Percentiles rank a stretch among this genome's conserved stretches.
These are phyloP conservation scores for Colletotrichum caudatum DNA, from an alignment of 2,329 filamentous ascomycete species.

Conservation along the genomic window DNA sequence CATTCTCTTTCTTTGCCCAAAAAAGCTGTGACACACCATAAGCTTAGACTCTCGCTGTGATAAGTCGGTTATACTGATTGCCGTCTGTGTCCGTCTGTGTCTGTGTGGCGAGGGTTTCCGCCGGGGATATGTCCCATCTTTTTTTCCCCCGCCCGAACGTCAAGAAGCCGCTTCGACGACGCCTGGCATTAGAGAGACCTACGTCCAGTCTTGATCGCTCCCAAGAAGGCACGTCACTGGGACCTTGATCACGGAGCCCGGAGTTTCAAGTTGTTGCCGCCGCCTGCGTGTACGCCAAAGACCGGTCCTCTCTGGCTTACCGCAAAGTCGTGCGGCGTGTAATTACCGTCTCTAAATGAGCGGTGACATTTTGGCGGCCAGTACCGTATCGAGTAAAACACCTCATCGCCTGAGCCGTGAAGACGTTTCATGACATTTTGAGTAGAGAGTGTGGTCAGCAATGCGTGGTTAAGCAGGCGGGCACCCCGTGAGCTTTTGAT, in stretches of 20 bases:
- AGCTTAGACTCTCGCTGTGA: not conserved
- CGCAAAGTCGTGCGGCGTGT: not conserved
- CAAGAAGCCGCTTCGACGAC: too few species aligned
- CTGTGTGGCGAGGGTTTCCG: not conserved
- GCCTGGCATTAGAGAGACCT: not conserved
- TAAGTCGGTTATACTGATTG: not conserved
- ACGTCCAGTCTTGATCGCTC: not conserved
- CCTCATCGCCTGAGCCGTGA: not conserved
- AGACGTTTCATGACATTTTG: not conserved
- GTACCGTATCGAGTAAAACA: not conserved
- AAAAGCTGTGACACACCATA: too few species aligned
- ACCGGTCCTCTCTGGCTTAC: not conserved
- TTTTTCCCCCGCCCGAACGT: not conserved
- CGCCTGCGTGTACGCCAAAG: not conserved
- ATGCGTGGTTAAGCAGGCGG: not conserved
- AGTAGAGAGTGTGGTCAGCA: not conserved
- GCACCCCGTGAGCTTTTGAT: not conserved
- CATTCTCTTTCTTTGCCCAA: not conserved
- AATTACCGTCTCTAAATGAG: not conserved
- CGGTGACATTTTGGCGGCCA: too few species aligned
- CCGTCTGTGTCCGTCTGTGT: not conserved
- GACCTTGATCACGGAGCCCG: not conserved
- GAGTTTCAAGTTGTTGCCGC: not conserved
- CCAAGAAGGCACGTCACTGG: not conserved
- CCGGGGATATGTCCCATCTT: not conserved